Evolutionary conservation across 257 asterid species (phyloP), one percentile per base, ranked within the genome.

Genomic region (Nemophila menziesii): DNA sequence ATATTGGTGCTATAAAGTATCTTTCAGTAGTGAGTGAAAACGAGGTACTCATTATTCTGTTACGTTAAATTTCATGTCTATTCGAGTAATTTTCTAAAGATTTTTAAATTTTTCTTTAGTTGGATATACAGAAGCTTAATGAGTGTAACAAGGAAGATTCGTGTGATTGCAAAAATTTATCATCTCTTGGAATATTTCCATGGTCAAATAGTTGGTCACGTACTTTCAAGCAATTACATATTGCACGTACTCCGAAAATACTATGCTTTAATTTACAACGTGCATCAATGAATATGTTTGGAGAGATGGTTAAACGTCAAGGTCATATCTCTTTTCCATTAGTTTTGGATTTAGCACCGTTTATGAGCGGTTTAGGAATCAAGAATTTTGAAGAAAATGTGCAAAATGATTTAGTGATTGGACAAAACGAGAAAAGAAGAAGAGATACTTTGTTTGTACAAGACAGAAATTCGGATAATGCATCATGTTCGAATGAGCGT

Each of bases 241-340:
- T 89, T 34, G 79, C 83, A 19, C 71, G 63, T 63, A 55, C 82
- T 53, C 98, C 95, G 33, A 68, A 89, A 85, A 95, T 89, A 68
- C 66, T 89, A 4, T 89, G 95, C 69, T 62, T 89, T 63, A 90
- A 89, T 68, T 69, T 89, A 33, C 98, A 84, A 62, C 94, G 94
- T 16, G 98, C 92, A 56, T 89, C 94, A 14, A 70, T 76, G 37
- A 74, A 84, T 60, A 23, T 72, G 54, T 59, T 74, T 41, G 98
- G 95, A 55, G 82, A 84, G 51, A 60, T 69, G 20, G 58, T 65
- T 54, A 89, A 89, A 65, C 80, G 83, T 72, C 64, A 47, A 95
- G 95, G 90, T 18, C 95, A 89, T 44, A 47, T 89, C 43, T 62
- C 90, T 40, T 89, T 75, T 48, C 95, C 93, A 5, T 62, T 59